These are phyloP conservation scores for Saccharum hybrid DNA, from an alignment of 202 grass and related monocot genomes.

Conservation along the genomic window DNA sequence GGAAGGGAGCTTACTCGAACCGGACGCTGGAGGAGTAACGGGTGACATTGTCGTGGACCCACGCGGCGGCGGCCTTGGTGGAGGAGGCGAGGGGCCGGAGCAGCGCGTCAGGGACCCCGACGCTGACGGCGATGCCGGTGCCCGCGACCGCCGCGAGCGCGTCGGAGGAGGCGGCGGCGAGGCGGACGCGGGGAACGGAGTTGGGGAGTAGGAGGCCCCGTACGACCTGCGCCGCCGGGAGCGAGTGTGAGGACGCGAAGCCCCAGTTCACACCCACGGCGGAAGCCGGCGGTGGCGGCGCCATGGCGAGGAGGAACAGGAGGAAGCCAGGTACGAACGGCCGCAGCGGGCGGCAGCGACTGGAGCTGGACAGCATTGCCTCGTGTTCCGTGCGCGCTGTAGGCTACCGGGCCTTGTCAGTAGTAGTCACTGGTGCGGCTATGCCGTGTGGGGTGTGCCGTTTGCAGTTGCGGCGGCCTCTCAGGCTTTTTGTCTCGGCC, in stretches of 20 bases:
- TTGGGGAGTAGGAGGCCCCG: constrained; percentile 72
- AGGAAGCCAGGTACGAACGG: constrained; percentile 21
- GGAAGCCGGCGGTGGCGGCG: constrained; percentile 17
- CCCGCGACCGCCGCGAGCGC: constrained; percentile 72
- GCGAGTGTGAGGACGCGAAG: constrained; percentile 59
- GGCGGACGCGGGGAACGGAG: constrained; percentile 69
- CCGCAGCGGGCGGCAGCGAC: constrained; percentile 27
- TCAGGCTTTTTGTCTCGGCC: too few relatives aligned
- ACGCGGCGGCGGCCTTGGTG: constrained; percentile 71
- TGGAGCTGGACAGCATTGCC: constrained; percentile 53
- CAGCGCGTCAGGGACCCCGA: constrained; percentile 82
- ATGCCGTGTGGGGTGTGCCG: not conserved
- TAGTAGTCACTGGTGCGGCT: not conserved
- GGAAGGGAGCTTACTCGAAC: constrained; percentile 68
- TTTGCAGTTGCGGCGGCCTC: too few relatives aligned
- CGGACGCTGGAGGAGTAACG: constrained; percentile 71
- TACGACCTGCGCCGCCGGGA: constrained; percentile 69
- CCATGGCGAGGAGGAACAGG: constrained; percentile 36
- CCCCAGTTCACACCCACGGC: constrained; percentile 88
- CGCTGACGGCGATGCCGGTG: constrained; percentile 63
- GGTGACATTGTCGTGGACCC: constrained; percentile 92
- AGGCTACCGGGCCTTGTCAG: not conserved
- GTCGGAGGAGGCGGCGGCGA: constrained; percentile 63
- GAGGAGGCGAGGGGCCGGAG: constrained; percentile 70
- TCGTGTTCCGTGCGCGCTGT: constrained; percentile 41